Percentiles rank a stretch among this genome's conserved stretches.
Conservation (phyloP, 176 grass and related monocot genomes). For the Zoysia japonica region DNA sequence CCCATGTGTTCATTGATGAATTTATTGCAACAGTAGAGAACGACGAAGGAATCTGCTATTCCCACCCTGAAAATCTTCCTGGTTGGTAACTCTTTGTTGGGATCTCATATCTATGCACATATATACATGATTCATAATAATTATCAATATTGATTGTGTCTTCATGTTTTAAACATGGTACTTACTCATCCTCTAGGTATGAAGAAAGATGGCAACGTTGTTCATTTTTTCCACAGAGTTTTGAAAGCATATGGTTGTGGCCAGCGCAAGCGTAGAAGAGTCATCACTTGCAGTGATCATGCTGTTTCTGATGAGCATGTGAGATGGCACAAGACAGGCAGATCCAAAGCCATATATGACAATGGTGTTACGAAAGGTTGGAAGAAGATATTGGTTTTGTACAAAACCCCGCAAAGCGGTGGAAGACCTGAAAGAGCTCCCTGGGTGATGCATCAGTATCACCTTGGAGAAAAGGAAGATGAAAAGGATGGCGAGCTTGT, state of each 20-base stretch:
- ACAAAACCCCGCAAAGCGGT: conserved; percentile 54
- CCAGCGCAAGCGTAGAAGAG: conserved; percentile 69
- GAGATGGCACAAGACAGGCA: conserved; percentile 94
- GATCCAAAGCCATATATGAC: conserved; percentile 57
- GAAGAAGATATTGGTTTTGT: conserved; percentile 96
- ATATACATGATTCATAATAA: conserved; percentile 2
- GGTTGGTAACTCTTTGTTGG: conserved; percentile 40
- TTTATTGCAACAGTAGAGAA: conserved; percentile 80
- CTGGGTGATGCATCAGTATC: conserved; percentile 95
- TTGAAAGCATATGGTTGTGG: conserved; percentile 78
- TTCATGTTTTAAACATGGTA: conserved; percentile 26
- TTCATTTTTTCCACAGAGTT: conserved; percentile 80
- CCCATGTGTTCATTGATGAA: conserved; percentile 82
- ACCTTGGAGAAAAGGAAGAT: conserved; percentile 68
- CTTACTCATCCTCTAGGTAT: conserved; percentile 41
- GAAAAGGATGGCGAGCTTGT: conserved; percentile 69
- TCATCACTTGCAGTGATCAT: conserved; percentile 31
- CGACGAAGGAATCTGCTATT: conserved; percentile 78
- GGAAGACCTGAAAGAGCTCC: conserved; percentile 62
- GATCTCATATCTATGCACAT: not conserved
- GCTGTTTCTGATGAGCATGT: conserved; percentile 46
- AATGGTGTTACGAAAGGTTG: conserved; percentile 72
- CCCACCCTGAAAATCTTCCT: conserved; percentile 87
- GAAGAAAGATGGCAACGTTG: conserved; percentile 63
- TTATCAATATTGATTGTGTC: not conserved